These are phyloP conservation scores for Penicillium parvum DNA, from an alignment of 495 filamentous ascomycete genomes.

Conservation along the genomic window DNA sequence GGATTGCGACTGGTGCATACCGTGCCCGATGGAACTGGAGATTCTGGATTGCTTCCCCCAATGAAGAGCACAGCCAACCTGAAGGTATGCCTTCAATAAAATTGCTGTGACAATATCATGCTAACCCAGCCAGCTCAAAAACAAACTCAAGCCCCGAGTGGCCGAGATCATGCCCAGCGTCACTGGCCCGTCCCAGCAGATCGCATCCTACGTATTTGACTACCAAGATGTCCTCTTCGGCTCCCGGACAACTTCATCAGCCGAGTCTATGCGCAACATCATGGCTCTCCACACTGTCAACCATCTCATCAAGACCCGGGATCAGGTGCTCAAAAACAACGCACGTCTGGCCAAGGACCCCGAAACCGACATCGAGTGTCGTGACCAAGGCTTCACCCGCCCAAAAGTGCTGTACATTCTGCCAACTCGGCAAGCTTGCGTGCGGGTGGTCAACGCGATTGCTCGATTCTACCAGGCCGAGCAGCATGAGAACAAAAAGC, in stretches of 20 bases:
- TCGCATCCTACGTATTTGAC: conserved; percentile 52
- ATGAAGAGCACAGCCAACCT: conserved; percentile 35
- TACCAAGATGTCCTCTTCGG: conserved; percentile 81
- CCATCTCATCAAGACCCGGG: conserved; percentile 89
- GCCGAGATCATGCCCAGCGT: conserved; percentile 32
- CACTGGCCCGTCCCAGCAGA: conserved; percentile 26
- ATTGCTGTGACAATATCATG: not conserved
- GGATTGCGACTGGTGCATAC: conserved; percentile 39
- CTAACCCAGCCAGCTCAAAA: conserved; percentile 37
- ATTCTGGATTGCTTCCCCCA: conserved; percentile 26
- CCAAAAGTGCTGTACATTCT: conserved; percentile 88
- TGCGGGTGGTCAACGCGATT: conserved; percentile 69
- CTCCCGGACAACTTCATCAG: conserved; percentile 60
- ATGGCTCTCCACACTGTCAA: conserved; percentile 82
- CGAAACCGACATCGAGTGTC: conserved; percentile 65
- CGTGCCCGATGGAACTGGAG: conserved; percentile 35
- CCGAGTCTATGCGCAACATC: conserved; percentile 62
- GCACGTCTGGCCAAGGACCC: conserved; percentile 60
- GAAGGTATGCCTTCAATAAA: conserved; percentile 26
- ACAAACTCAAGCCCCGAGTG: conserved; percentile 37
- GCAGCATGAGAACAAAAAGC: conserved; percentile 92
- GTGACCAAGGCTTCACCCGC: conserved; percentile 93
- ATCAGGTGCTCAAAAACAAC: conserved; percentile 89
- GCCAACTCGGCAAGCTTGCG: conserved; percentile 81
- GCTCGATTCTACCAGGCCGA: conserved; percentile 70